These are phyloP conservation scores for Boletus huronensis DNA, from an alignment of 768 basidiomycete genomes.

Conservation along the genomic window DNA sequence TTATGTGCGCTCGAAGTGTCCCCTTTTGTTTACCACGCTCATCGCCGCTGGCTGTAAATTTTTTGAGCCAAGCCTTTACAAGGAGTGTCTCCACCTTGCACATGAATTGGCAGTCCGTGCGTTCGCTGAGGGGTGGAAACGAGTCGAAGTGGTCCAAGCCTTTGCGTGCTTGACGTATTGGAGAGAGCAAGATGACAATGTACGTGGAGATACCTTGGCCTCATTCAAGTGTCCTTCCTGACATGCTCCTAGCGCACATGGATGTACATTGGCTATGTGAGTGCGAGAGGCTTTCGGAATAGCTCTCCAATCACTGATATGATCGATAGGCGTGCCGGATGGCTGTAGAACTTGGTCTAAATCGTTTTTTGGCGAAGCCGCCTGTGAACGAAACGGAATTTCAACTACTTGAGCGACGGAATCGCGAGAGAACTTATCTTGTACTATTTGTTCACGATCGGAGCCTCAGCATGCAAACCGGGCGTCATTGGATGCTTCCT, in stretches of 20 bases:
- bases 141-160: constrained; percentile 85
- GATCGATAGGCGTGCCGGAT: constrained; percentile 70
- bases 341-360: constrained; percentile 81
- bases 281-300: constrained; percentile 23
- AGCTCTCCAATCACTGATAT: neutral
- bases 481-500: constrained; percentile 84
- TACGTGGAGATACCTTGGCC: constrained; percentile 31
- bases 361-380: constrained; percentile 58
- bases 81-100: constrained; percentile 66
- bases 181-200: constrained; percentile 84
- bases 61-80: constrained; percentile 66
- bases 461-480: constrained; percentile 82
- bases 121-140: constrained; percentile 74
- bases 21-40: constrained; percentile 81
- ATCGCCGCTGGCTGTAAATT: constrained; percentile 86
- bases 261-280: constrained; percentile 83
- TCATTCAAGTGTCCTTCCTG: constrained; percentile 7
- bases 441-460: constrained; percentile 86
- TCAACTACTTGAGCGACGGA: constrained; percentile 71
- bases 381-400: constrained; percentile 59
- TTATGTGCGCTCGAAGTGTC: constrained; percentile 77
- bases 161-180: constrained; percentile 88
- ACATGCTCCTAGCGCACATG: constrained; percentile 60
- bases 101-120: constrained; percentile 73
- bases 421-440: constrained; percentile 82